Evolutionary conservation across 805 yeast species (phyloP), one percentile per base, ranked within the genome.

Genomic region (Saccharomycodes ludwigii): DNA sequence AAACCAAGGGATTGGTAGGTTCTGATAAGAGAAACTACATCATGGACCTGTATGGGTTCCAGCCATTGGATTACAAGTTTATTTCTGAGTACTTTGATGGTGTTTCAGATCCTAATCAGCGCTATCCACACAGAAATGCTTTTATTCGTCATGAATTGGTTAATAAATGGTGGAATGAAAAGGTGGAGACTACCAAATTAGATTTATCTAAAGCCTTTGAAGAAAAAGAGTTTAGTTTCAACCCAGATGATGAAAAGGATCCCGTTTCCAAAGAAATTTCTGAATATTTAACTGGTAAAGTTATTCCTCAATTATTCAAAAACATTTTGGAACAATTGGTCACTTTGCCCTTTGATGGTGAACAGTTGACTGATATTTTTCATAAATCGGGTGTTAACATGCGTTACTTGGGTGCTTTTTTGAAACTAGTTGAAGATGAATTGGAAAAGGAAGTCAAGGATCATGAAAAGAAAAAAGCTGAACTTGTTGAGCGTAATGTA

Each of bases 301-400:
- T 85, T 41, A 63, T 85, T 32, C 79, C 82, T 5, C 71, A 65
- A 33, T 73, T 75, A 39, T 58, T 84, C 42, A 52, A 53, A 10
- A 80, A 73, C 16, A 53, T 81, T 18, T 43, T 54, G 7, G 59
- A 66, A 12, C 58, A 61, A 6, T 70, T 71, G 24, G 55, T 61
- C 14, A 40, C 54, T 7, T 69, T 76, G 23, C 95, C 97, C 27
- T 61, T 80, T 35, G 94, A 85, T 50, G 95, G 97, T 41, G 49
- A 57, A 3, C 91, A 85, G 46, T 67, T 91, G 44, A 59, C 81
- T 13, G 60, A 65, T 25, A 51, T 66, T 32, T 56, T 88, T 56
- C 98, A 91, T 55, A 70, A 69, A 40, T 62, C 65, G 34, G 98
- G 98, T 64, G 75, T 88, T 52, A 86, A 84, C 54, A 51, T 86